Base-by-base conservation (phyloP, 2,329 filamentous ascomycete genomes). In the Cladobotryum protrusum region DNA sequence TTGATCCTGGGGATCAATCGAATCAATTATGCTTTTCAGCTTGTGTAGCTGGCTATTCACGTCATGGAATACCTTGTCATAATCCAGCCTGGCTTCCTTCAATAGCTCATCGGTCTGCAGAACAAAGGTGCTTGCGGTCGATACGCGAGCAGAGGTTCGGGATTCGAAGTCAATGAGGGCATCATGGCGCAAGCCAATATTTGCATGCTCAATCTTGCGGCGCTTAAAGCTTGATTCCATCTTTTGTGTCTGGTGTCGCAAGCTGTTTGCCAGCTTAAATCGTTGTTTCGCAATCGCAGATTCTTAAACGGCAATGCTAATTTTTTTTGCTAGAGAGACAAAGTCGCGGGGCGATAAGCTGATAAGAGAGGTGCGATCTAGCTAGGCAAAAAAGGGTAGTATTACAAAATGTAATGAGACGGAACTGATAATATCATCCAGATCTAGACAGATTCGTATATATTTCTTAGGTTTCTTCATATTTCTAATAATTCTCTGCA, bases 81-180 rank as follows among this genome's bases (percentile, higher is more conserved):
- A 78, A 60, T 82, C 74, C 18, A 81, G 61, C 49, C 71, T 74
- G 50, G 76, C 72, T 54, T 81, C 76, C 51, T 73, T 74, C 52
- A 83, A 61, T 15, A 84, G 68, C 63, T 84, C 79, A 42, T 82
- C 77, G 3, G 79, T 78, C 64, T 83, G 76, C 45, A 83, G 63
- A 43, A 80, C 70, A 55, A 83, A 82, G 33, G 77, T 74, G 61
- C 76, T 79, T 14, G 77, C 71, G 8, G 74, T 70, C 32, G 72
- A 69, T 41, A 75, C 60, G 17, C 67, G 66, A 35, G 71, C 63
- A 4, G 72, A 61, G 49, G 61, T 67, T 33, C 63, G 65, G 43
- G 67, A 64, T 54, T 73, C 67, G 46, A 75, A 70, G 52, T 70
- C 63, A 44, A 72, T 70, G 49, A 72, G 65, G 15, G 59, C 61